Evolutionary conservation across 331 rosid species (phyloP).

Genomic region (Cydonia oblonga): DNA sequence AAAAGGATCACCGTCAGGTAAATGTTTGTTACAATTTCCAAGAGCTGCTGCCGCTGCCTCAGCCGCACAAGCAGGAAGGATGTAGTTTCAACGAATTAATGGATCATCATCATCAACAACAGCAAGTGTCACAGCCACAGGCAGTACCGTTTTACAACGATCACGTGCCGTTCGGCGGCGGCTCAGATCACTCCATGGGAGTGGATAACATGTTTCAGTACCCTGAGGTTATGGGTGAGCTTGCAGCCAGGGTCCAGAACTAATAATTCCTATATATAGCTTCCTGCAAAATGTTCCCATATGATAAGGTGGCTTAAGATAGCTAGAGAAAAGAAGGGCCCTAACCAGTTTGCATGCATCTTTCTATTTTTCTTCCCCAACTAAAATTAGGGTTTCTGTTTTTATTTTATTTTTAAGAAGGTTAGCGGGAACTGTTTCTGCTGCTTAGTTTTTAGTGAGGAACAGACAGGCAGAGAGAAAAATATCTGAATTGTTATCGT

Average conservation of each 20-base stretch:
- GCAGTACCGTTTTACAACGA: slow-evolving; percentile 14
- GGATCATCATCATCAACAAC: background rate
- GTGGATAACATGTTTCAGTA: slow-evolving; percentile 35
- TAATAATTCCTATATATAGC: background rate
- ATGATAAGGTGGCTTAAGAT: background rate
- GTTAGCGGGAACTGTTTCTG: background rate
- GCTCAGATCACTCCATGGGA: background rate
- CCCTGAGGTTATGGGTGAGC: slow-evolving; percentile 37
- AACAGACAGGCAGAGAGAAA: background rate
- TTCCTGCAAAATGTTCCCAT: background rate
- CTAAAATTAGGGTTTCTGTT: background rate
- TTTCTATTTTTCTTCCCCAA: background rate
- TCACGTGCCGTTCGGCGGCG: slow-evolving; percentile 6
- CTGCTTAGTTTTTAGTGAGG: background rate
- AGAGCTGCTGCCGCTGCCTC: slow-evolving; percentile 9
- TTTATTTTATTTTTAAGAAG: background rate
- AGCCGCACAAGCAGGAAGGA: slow-evolving; percentile 8
- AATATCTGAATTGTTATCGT: background rate
- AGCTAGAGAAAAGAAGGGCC: background rate
- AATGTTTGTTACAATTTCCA: background rate
- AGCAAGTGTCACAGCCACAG: background rate
- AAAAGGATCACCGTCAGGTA: background rate
- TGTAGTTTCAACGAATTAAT: background rate
- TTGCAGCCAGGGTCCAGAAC: slow-evolving; percentile 47
- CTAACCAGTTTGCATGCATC: background rate